Base-by-base conservation (phyloP, 805 yeast species). In the Wickerhamomyces canadensis region DNA sequence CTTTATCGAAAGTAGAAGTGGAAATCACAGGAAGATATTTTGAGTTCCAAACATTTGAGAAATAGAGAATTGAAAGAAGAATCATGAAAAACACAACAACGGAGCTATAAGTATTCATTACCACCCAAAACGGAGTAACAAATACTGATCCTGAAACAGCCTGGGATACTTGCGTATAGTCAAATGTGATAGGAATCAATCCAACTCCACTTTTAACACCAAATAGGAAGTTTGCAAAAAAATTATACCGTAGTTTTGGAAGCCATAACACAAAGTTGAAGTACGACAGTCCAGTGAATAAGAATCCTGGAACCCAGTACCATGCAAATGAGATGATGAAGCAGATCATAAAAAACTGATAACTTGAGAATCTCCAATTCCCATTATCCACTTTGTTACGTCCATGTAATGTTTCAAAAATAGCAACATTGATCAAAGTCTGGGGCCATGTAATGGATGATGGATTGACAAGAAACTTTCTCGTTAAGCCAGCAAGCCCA, bases 261-360 rank as follows among this genome's bases (percentile, higher is more conserved):
- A 55, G 56, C 64, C 65, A 61, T n/a, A 58, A 40, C 14, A 64
- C 48, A 38, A 67, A 54, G n/a, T 68, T 72, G 58, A 83, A 81
- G 48, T 72, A 72, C 0, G 78, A 67, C 37, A 82, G 65, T 2
- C 77, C 85, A 10, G 65, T 61, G 60, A 80, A 79, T 17, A 83
- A 61, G 50, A 65, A 80, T 38, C 79, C 82, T 4, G 87, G 86
- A 45, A 82, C 58, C 78, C 82, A 80, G 49, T 75, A 76, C 72
- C 80, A 80, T 4, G 68, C 43, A 47, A 78, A 78, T 15, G 69
- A 55, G n/a, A 58, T 54, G 13, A 48, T 33, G 35, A 75, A 63
- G 3, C 64, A 64, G 23, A 62, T 36, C 23, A 64, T 41, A 58
- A 80, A 79, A 45, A 76, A 71, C 37, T 56, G 60, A 47, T 67